Evolutionary conservation across 2,329 filamentous ascomycete genomes (phyloP).

Genomic region (Trichoderma brevicompactum): DNA sequence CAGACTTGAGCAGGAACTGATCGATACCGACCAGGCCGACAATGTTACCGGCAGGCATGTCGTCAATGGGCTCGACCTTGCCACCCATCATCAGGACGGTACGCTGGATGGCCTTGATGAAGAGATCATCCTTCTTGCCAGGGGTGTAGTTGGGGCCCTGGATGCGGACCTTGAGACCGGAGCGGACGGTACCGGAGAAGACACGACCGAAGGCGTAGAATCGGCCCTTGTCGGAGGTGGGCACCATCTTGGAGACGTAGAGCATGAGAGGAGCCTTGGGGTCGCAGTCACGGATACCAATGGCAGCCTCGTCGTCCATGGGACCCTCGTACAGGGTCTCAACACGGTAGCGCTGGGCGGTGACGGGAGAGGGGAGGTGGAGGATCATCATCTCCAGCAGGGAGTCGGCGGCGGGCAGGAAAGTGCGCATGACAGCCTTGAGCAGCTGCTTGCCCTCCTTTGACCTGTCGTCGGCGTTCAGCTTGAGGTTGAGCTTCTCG

Average conservation of each 20-base stretch:
- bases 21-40: slow-evolving; percentile 98
- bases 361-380: slow-evolving; percentile 93
- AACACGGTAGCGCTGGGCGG: slow-evolving; percentile 95
- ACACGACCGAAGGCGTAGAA: slow-evolving; percentile 99
- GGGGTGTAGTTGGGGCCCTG: slow-evolving; percentile 98
- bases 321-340: slow-evolving; percentile 99
- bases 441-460: slow-evolving; percentile 97
- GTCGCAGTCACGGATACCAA: slow-evolving; percentile 98
- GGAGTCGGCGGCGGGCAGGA: slow-evolving; percentile 96
- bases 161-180: slow-evolving; percentile 99
- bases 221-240: slow-evolving; percentile 98
- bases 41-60: slow-evolving; percentile 99
- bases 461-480: slow-evolving; percentile 81
- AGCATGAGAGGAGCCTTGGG: slow-evolving; percentile 98
- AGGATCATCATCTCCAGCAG: slow-evolving; percentile 99
- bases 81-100: slow-evolving; percentile 99
- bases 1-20: slow-evolving; percentile 99
- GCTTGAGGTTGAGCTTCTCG: slow-evolving; percentile 95
- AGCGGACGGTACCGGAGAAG: slow-evolving; percentile 97
- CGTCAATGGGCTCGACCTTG: slow-evolving; percentile 97
- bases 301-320: slow-evolving; percentile 84
- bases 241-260: slow-evolving; percentile 99
- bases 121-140: slow-evolving; percentile 98
- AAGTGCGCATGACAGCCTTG: slow-evolving; percentile 98
- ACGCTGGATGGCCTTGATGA: slow-evolving; percentile 99